Base-by-base conservation (phyloP, 2,329 filamentous ascomycete genomes). In the Trichoderma hamatum region DNA sequence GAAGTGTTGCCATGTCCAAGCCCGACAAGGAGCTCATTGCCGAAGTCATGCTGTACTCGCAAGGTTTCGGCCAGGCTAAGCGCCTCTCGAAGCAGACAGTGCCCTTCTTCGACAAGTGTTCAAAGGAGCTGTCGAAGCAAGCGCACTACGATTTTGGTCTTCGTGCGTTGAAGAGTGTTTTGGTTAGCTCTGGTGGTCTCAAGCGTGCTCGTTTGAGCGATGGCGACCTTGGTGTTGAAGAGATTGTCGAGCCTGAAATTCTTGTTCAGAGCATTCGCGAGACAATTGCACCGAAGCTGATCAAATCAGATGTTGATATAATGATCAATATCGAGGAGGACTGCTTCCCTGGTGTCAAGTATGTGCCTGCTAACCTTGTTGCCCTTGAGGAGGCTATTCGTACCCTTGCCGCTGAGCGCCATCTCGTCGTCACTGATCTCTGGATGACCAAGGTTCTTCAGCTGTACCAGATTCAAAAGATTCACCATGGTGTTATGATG, bases 401-500 rank as follows among this genome's bases (percentile, higher is more conserved):
- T 70, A 89, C 90, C 39, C 89, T 97, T 71, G 96, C 96, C 34
- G 88, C 86, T 6, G 94, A 97, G 77, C 90, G 92, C 73, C 91
- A 97, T 75, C 87, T 97, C 16, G 93, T 97, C 10, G 92, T 96
- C 73, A 97, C 90, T 69, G 94, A 98, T 67, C 90, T 90, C 58
- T 99, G 96, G 96, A 94, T 98, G 88, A 96, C 93, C 69, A 99
- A 99, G 82, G 90, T 97, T 39, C 85, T 99, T 10, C 96, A 99
- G 79, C 87, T 99, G 2, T 98, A 97, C 79, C 96, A 99, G 79
- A 99, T 99, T 72, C 96, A 98, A 80, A 92, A 90, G 73, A 94
- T 99, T 69, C 96, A 99, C 76, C 96, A 99, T 74, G 96, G 96
- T 90, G 96, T 99, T 32, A 99, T 99, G 96, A 98, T 99, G 96